Base-by-base conservation (phyloP, 441 rosid species). In the Eutrema salsugineum region DNA sequence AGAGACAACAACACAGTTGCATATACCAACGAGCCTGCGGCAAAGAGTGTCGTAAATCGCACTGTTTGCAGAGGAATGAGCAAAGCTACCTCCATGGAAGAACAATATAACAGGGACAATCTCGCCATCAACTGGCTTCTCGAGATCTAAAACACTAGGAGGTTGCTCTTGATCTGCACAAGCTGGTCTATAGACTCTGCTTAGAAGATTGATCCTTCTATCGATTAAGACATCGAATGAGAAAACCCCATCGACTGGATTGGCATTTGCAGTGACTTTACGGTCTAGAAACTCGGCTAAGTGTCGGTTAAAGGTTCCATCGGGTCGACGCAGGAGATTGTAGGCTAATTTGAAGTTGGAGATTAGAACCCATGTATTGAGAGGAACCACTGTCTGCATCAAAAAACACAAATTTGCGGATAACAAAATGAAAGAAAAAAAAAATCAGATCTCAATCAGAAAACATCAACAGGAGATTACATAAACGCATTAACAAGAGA, bases 41-140 rank as follows among this genome's bases (percentile, higher is more conserved):
- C 93, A 88, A 9, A 88, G 77, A 27, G 78, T 84, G 22, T 86
- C 90, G 57, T 88, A 88, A 48, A 88, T 85, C 1, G 84, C 82
- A 75, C 88, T 88, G 57, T 84, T 85, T 7, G 82, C 87, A 11
- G 93, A 88, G 30, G 90, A 88, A 38, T 88, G 93, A 11, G 93
- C 85, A 57, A 88, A 88, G 79, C 93, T 88, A 53, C 93, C 93
- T 50, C 93, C 93, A 59, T 88, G 93, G 40, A 86, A 88, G 69
- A 88, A 88, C 49, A 88, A 30, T 46, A 88, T 82, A 43, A 86
- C 93, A 7, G 90, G 88, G 22, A 83, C 83, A 2, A 83, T 63
- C n/a, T 84, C 86, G 6, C 75, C 73, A 3, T 76, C 79, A 12
- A 85, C 82, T 8, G 90, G 90, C 80, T 77, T 84, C 79, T 84